Percentiles rank a stretch among this genome's conserved stretches.
Evolutionary conservation across 306 rosid species (phyloP).

Genomic region (Potentilla sterilis): DNA sequence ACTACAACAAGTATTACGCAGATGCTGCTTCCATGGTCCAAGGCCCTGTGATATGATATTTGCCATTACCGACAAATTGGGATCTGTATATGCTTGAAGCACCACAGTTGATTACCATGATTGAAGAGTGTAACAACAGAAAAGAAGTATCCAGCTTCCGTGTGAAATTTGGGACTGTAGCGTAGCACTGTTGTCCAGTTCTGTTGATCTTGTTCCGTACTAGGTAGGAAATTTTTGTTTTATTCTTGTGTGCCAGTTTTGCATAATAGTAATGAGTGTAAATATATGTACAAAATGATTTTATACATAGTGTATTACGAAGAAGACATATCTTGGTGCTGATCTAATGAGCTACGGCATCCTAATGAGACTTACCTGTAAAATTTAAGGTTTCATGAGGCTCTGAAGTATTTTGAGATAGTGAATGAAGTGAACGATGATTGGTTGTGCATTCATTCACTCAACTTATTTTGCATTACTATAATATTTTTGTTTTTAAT

Average conservation of each 20-base stretch:
- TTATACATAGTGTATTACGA: background rate
- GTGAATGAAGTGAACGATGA: too few species aligned
- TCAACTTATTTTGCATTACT: too few species aligned
- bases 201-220: background rate
- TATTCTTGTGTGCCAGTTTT: background rate
- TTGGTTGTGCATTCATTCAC: too few species aligned
- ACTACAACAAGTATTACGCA: slow-evolving; percentile 66
- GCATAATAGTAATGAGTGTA: background rate
- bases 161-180: background rate
- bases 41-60: background rate
- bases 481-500: too few species aligned
- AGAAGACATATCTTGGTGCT: background rate
- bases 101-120: background rate
- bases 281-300: background rate
- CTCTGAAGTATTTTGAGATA: too few species aligned
- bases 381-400: too few species aligned
- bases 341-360: too few species aligned
- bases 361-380: too few species aligned
- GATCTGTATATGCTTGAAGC: background rate
- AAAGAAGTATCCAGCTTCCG: background rate
- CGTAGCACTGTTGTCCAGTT: background rate
- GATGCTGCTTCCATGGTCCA: slow-evolving; percentile 34
- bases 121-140: background rate
- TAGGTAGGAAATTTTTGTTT: background rate
- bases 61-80: background rate